Percentiles rank a stretch among this genome's conserved stretches.
These are phyloP conservation scores for Grosmannia serpens DNA, from an alignment of 2,329 filamentous ascomycete genomes.

Conservation along the genomic window DNA sequence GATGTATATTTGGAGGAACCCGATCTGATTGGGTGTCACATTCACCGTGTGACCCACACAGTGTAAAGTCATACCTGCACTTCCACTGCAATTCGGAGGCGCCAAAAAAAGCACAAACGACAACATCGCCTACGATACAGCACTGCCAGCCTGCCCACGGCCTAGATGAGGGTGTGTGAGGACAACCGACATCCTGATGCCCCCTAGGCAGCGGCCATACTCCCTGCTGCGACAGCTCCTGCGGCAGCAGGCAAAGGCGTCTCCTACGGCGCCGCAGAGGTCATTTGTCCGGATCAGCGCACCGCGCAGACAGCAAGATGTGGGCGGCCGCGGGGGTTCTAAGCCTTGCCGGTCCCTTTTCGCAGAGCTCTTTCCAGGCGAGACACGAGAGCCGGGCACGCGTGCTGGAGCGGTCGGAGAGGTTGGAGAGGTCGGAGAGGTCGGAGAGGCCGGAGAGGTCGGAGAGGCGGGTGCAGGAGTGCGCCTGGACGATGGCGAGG, in stretches of 20 bases:
- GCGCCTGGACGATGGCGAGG: background rate
- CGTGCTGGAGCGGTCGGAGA: background rate
- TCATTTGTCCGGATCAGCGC: background rate
- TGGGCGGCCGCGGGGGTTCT: too few species aligned
- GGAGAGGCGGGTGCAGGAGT: background rate
- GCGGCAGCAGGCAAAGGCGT: background rate
- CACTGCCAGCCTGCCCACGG: background rate
- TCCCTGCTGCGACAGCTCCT: background rate
- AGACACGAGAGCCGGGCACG: slow-evolving; percentile 3
- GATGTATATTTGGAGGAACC: too few species aligned
- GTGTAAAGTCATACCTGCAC: too few species aligned
- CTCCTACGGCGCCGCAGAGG: background rate
- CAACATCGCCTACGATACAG: background rate
- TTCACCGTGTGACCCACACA: too few species aligned
- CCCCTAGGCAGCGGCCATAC: background rate
- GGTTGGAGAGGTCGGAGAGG: background rate
- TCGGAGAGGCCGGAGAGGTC: background rate
- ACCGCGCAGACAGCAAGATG: background rate
- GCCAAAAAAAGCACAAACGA: background rate
- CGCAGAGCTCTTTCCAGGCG: slow-evolving; percentile 10
- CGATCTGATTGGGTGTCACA: too few species aligned
- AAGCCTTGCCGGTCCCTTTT: slow-evolving; percentile 6
- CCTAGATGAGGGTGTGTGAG: background rate
- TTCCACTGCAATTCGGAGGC: background rate
- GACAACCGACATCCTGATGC: background rate